Evolutionary conservation across 257 asterid species (phyloP), one percentile per base, ranked within the genome.

Genomic region (Prunella vulgaris): DNA sequence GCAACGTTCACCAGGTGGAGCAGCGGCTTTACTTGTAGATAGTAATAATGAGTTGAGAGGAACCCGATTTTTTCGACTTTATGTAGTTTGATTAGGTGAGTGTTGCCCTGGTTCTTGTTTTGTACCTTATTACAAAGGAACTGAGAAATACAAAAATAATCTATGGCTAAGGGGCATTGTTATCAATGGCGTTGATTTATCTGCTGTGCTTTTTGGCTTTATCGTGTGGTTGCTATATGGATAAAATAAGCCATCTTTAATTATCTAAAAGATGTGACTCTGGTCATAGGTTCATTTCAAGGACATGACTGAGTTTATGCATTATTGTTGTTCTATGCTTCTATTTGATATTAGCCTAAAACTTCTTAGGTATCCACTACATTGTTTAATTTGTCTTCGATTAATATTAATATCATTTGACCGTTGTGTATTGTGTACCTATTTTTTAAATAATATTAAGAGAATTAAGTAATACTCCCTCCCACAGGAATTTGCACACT

Each of bases 11-110:
- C 70, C 25, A 15, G 66, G 75, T 48, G 75, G 60, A 53, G 72
- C 73, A 63, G 79, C 76, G 63, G 82, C 74, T 73, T 75, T 62
- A 61, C 74, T 66, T 87, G 88, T 83, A 79, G 85, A 77, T 75
- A 79, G 18, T 56, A 56, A 84, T 81, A 73, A 82, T 44, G 67
- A 71, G 78, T 37, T 57, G 60, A 18, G 33, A 71, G 51, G 44
- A 46, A 48, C 49, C 7, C 7, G 21, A 7, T n/a, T 59, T 14
- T 12, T 37, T 67, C 40, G 27, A 52, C 44, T 25, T 53, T 72
- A 57, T 59, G 74, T 27, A 76, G 72, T 27, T 33, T 24, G 42
- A 69, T 24, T 72, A 69, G 79, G 78, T 42, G 44, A 4, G 40
- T n/a, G 60, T 63, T 71, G 69, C 51, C 53, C 38, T 10, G 70